phyloP scores from a whole-genome alignment of 768 basidiomycete genomes.

The Guyanaporus albipodus region DNA sequence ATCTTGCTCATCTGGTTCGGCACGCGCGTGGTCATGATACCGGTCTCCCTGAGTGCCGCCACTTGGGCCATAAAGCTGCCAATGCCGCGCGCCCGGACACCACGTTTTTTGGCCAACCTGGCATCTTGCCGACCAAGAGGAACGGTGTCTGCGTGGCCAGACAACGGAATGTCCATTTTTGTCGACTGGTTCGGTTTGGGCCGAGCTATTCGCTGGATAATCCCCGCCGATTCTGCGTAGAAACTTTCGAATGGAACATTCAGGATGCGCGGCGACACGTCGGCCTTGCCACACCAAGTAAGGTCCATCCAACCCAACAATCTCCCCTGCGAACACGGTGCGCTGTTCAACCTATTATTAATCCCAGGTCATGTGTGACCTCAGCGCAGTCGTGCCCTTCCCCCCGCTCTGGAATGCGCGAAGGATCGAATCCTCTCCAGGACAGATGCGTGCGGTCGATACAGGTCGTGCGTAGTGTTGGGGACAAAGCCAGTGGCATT shows the following conservation, averaged over 20 bases:
- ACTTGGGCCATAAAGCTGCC: not conserved
- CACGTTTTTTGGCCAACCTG: conserved; percentile 12
- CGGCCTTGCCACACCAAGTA: not conserved
- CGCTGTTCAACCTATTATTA: too few relatives aligned
- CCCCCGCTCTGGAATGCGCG: not conserved
- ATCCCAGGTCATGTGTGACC: not conserved
- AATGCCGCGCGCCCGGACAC: not conserved
- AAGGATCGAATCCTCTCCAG: too few relatives aligned
- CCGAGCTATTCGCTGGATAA: conserved; percentile 6
- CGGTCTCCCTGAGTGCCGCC: conserved; percentile 1
- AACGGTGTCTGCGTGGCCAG: not conserved
- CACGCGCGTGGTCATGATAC: too few relatives aligned
- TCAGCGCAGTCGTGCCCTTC: conserved; percentile 7
- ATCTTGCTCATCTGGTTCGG: not conserved
- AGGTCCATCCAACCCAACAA: not conserved
- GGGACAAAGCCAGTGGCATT: not conserved
- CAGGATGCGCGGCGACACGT: conserved; percentile 6
- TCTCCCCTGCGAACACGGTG: not conserved
- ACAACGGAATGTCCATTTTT: not conserved
- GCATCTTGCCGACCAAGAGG: not conserved
- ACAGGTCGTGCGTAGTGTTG: too few relatives aligned
- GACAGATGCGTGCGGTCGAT: too few relatives aligned
- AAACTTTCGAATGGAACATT: conserved; percentile 25
- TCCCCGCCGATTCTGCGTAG: conserved; percentile 10
- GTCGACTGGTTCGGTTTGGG: conserved; percentile 6